Evolutionary conservation across 208 protist genomes (phyloP).

Genomic region (Crithidia acanthocephali): DNA sequence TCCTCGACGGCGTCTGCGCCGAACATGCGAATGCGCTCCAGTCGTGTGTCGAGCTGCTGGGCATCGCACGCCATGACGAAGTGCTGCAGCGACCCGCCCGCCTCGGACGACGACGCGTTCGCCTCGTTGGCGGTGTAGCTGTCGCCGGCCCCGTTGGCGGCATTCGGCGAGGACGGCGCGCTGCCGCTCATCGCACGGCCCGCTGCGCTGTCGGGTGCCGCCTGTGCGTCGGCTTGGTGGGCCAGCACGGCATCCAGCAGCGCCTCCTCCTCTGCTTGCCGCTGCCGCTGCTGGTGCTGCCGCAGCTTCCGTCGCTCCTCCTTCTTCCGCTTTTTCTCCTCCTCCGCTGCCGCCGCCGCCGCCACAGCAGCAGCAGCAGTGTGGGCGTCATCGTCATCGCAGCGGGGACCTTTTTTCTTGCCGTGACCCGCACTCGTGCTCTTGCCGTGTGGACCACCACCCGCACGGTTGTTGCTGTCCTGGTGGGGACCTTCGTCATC

Average conservation of each 20-base stretch:
- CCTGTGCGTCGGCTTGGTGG: conserved; percentile 12
- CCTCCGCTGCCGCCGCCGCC: conserved; percentile 13
- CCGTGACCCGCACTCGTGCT: not conserved
- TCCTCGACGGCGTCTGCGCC: conserved; percentile 78
- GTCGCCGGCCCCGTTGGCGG: not conserved
- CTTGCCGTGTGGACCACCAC: not conserved
- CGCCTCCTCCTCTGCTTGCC: conserved; percentile 69
- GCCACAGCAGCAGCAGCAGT: not conserved
- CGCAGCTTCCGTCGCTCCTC: conserved; percentile 39
- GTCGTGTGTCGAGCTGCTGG: conserved; percentile 65
- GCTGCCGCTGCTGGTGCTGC: conserved; percentile 46
- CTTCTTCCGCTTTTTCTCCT: conserved; percentile 36
- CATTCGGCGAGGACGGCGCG: conserved; percentile 2
- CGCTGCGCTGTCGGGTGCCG: not conserved
- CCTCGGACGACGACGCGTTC: not conserved
- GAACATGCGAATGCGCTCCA: conserved; percentile 80
- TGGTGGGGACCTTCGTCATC: not conserved
- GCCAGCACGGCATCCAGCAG: conserved; percentile 70
- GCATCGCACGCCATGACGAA: conserved; percentile 64
- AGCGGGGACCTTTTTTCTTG: not conserved
- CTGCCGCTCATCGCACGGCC: conserved; percentile 9
- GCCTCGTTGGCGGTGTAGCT: not conserved
- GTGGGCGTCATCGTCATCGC: not conserved
- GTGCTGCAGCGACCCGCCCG: conserved; percentile 34
- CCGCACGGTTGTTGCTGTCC: not conserved